Base-by-base conservation (phyloP, 1,284 basidiomycete species). In the Cutaneotrichosporon curvatum region DNA sequence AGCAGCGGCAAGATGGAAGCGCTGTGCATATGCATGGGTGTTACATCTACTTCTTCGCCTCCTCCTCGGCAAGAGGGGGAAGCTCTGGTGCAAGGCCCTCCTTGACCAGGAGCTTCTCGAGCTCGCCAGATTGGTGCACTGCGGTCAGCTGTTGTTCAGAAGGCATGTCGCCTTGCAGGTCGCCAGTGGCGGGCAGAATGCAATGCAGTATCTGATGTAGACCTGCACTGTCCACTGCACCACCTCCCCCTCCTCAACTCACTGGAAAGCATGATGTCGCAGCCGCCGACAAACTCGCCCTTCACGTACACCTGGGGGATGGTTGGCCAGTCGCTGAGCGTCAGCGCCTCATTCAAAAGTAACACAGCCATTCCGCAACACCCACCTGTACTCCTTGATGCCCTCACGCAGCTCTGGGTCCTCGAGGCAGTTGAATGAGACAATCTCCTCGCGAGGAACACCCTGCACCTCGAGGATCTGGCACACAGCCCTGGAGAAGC, bases 41-140 rank as follows among this genome's bases (percentile, higher is more conserved):
- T 28, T 28, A 28, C 25, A 7, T 28, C 25, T 40, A 30, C 36
- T 45, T 25, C 34, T 43, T 39, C 41, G 42, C 30, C 33, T 36
- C 38, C 39, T 54, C 61, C 56, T 62, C 58, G 15, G 56, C 55
- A 22, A 58, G 44, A 10, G 62, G 63, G 0, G 72, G 62, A 40
- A 72, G 56, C 40, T 71, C 67, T 11, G 78, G 78, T 48, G 88
- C 79, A 48, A 94, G 72, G 15, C 80, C 75, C 56, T 83, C 78
- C 65, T 85, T 81, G 62, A 81, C 79, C 16, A 97, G 76, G 16
- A 96, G 75, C 31, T 80, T 78, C 67, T 94, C 90, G 16, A 98
- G 78, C 72, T 97, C 91, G 47, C 94, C 94, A 5, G 83, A 86
- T 74, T 95, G 88, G 71, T 97, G 94, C 94, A 97, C 87, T 89